These are phyloP conservation scores for Isatis tinctoria DNA, from an alignment of 345 rosid genomes.

Conservation along the genomic window DNA sequence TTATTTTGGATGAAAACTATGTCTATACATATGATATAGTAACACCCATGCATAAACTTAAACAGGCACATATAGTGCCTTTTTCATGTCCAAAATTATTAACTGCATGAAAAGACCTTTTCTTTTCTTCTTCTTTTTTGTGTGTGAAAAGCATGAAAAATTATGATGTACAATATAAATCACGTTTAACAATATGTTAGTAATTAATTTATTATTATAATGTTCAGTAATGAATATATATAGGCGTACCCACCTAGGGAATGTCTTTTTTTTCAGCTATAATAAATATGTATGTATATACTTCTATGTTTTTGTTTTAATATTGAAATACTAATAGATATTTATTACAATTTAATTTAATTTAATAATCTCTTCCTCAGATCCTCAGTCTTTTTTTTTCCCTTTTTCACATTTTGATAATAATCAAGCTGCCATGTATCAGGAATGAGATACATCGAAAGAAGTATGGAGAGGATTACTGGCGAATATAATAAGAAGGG, in stretches of 20 bases:
- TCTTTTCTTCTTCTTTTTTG: no score
- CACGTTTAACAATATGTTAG: neutral
- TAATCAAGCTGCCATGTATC: neutral
- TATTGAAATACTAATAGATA: neutral
- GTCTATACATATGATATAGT: neutral
- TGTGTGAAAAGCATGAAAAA: neutral
- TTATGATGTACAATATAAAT: neutral
- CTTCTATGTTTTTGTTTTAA: neutral
- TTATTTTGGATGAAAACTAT: neutral
- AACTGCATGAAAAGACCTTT: neutral
- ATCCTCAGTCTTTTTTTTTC: neutral
- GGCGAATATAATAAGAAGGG: constrained; percentile 2
- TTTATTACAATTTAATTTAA: neutral
- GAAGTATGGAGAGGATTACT: constrained; percentile 29
- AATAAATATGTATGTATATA: neutral
- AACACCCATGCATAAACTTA: neutral
- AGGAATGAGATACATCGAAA: constrained; percentile 44
- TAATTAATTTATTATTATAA: neutral
- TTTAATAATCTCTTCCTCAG: neutral
- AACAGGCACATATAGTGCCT: neutral
- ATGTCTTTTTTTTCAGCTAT: neutral
- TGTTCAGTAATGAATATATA: neutral
- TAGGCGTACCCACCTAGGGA: no score
- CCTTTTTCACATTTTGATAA: neutral
- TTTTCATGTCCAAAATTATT: neutral